Evolutionary conservation across 106 monocot genomes (phyloP), one percentile per base, ranked within the genome.

Genomic region (Dendrobium chrysotoxum): DNA sequence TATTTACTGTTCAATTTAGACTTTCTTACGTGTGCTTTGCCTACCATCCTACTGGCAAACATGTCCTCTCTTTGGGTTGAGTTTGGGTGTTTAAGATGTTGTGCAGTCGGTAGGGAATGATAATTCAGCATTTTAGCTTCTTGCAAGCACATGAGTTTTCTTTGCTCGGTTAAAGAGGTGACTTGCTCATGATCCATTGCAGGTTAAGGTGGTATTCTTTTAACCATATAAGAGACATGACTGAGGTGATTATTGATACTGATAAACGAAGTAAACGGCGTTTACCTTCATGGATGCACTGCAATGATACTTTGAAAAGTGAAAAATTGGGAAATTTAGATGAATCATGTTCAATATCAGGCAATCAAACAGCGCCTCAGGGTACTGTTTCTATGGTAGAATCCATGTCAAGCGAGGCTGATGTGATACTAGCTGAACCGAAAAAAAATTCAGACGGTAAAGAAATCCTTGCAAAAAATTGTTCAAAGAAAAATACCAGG

Each of bases 261-360:
- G 66, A 80, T 67, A n/a, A n/a, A 76, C 65, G 65, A 77, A 75
- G 47, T 73, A 92, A 70, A 77, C 30, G 90, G 17, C 81, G 85
- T 58, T 82, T 92, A 0, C 92, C 90, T 26, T 2, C 42, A 77
- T 92, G 92, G 92, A 92, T 92, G 92, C 72, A 79, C 72, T 53
- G 23, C 70, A 81, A 76, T 58, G 28, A 70, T 64, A 53, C 42
- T 23, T 68, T 76, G 28, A 72, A 85, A 77, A 54, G 18, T 66
- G 65, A 16, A 39, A 77, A 79, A 15, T 50, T 83, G 61, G 82
- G 71, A 78, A 45, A 50, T 64, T 42, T 31, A 17, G 75, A 57
- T 77, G 39, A 41, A 70, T 54, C 44, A 28, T 21, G 46, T 74
- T 70, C 58, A 17, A 10, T 23, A 40, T 72, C 44, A 61, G 64